Evolutionary conservation across 1,284 basidiomycete species (phyloP), one percentile per base, ranked within the genome.

Genomic region (Porodaedalea pini): DNA sequence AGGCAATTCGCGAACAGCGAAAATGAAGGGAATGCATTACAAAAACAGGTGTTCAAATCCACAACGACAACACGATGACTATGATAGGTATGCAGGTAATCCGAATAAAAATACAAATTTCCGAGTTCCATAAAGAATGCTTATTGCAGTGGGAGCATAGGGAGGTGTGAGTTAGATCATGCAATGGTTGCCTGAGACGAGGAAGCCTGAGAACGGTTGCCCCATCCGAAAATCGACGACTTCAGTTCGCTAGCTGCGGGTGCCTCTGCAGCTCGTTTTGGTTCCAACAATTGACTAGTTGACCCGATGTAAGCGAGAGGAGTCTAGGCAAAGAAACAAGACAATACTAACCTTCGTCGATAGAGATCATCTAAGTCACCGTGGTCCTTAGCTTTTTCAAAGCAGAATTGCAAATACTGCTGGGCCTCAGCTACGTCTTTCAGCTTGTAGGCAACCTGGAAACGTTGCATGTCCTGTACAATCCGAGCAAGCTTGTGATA

Each of bases 401-500:
- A 89, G 36, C 83, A 82, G 54, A 80, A 76, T 43, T 78, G 79
- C 31, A 97, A 76, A 69, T 87, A 95, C 48, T 79, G 77, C 67
- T 94, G 91, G 19, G 93, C 84, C 71, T 95, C 93, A 2, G 86
- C 81, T 10, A 96, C 90, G 62, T 85, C 86, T 66, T 89, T 86
- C 57, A 96, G 75, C 61, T 84, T 85, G 72, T 91, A 96, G 1
- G 86, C 79, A 15, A 86, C 83, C 69, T 99, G 96, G 77, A 96
- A 98, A 37, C 93, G 86, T 72, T 93, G 90, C 80, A 98, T 92
- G 86, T 90, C 94, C 76, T 90, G 85, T 29, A 95, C 83, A 63
- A 96, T 95, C 64, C 88, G 81, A 19, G 91, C 90, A 56, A 98
- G 81, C 71, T 94, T 94, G 69, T 90, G 86, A 65, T 90, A 97